Evolutionary conservation across 352 stramenopile species (phyloP).

Genomic region (Phytophthora macrochlamydospora): DNA sequence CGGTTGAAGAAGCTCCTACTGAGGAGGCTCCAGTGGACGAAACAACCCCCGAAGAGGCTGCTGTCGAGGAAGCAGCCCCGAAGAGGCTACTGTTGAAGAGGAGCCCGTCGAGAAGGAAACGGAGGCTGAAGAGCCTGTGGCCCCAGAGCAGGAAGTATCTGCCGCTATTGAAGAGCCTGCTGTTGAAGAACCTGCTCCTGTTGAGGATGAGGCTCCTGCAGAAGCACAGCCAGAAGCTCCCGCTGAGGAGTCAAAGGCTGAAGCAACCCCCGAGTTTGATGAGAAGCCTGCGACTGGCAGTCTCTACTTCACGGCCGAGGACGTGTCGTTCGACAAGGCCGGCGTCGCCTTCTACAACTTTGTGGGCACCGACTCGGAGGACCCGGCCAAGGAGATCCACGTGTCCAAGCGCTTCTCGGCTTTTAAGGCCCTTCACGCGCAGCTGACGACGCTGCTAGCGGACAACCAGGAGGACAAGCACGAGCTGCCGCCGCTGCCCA

Average conservation of each 20-base stretch:
- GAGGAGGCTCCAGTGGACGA: conserved; percentile 5
- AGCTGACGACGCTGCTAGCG: conserved; percentile 51
- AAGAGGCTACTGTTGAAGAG: background rate
- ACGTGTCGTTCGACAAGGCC: conserved; percentile 35
- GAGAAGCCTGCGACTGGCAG: conserved; percentile 10
- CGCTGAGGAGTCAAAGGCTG: conserved; percentile 11
- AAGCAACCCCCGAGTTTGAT: conserved; percentile 15
- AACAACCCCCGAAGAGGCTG: background rate
- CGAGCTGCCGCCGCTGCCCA: conserved; percentile 57
- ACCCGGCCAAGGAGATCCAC: conserved; percentile 52
- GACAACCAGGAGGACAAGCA: conserved; percentile 49
- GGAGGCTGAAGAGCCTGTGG: conserved; percentile 27
- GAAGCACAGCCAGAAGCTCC: background rate
- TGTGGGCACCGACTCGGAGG: conserved; percentile 37
- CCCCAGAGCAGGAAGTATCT: conserved; percentile 10
- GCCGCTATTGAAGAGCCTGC: conserved; percentile 6
- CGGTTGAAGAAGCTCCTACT: background rate
- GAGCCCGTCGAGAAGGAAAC: conserved; percentile 1
- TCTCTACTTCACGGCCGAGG: conserved; percentile 16
- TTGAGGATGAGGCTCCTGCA: background rate
- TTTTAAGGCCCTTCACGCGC: conserved; percentile 65
- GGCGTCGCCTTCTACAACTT: conserved; percentile 60
- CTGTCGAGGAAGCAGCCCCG: background rate
- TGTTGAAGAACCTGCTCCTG: conserved; percentile 3
- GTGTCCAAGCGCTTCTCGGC: conserved; percentile 80